Evolutionary conservation across 768 basidiomycete genomes (phyloP).

Genomic region (Rhizopogon rudus): DNA sequence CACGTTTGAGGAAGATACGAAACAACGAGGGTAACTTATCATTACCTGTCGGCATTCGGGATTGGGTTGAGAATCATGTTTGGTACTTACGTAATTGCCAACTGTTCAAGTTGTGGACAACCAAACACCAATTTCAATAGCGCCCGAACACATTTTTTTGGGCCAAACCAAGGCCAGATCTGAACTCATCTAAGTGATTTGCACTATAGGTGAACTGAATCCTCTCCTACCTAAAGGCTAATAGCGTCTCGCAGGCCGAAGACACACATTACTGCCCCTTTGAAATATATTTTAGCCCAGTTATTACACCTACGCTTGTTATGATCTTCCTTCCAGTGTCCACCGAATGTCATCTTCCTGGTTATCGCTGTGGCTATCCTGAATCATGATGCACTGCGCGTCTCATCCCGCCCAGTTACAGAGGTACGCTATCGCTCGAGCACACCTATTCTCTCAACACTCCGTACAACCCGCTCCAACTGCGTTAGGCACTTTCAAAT

Average conservation of each 20-base stretch:
- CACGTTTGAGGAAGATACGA: slow-evolving; percentile 38
- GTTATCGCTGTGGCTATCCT: neutral
- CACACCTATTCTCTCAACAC: neutral
- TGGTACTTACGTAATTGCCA: too few relatives aligned
- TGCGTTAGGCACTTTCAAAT: neutral
- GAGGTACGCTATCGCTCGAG: neutral
- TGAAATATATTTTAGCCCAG: neutral
- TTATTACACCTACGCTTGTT: neutral
- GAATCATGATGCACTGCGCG: neutral
- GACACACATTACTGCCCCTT: neutral
- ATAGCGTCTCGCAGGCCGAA: neutral
- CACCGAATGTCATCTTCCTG: neutral
- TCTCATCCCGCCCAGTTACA: neutral
- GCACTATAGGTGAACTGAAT: too few relatives aligned
- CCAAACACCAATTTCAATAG: too few relatives aligned
- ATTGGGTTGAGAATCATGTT: too few relatives aligned
- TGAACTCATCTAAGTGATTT: too few relatives aligned
- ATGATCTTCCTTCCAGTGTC: neutral
- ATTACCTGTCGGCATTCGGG: too few relatives aligned
- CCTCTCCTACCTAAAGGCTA: neutral
- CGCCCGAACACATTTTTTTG: too few relatives aligned
- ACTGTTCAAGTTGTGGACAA: too few relatives aligned
- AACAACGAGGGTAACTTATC: neutral
- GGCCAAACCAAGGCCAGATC: too few relatives aligned
- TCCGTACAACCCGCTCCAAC: neutral